phyloP scores from a whole-genome alignment of 257 asterid genomes.

The Fraxinus pennsylvanica region DNA sequence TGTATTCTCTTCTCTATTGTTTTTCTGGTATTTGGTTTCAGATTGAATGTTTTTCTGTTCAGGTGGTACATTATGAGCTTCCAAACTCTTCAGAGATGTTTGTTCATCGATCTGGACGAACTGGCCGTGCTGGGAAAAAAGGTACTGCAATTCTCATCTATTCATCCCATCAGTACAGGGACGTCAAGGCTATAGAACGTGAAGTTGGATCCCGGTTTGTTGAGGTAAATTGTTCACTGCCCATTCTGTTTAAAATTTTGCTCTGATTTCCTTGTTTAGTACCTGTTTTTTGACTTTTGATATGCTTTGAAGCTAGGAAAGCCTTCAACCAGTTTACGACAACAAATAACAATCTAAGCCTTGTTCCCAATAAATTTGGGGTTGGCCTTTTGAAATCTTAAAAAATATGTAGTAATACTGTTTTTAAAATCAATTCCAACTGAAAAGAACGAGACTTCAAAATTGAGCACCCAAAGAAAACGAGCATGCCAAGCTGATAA shows the following conservation, averaged over 20 bases:
- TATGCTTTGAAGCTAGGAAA: slow-evolving; percentile 15
- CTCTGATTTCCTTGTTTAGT: slow-evolving; percentile 8
- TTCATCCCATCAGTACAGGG: slow-evolving; percentile 66
- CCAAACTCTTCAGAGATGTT: slow-evolving; percentile 81
- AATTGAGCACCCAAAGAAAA: not conserved
- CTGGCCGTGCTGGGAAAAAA: slow-evolving; percentile 99
- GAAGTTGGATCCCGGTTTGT: slow-evolving; percentile 80
- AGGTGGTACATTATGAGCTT: slow-evolving; percentile 92
- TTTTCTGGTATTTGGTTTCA: not conserved
- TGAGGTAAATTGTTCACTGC: slow-evolving; percentile 49
- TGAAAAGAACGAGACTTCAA: not conserved
- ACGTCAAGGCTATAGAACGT: slow-evolving; percentile 73
- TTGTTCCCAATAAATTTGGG: not conserved
- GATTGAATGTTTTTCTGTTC: slow-evolving; percentile 24
- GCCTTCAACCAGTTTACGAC: not conserved
- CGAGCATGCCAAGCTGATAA: not conserved
- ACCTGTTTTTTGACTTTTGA: not conserved
- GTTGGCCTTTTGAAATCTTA: not conserved
- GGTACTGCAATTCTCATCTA: slow-evolving; percentile 84
- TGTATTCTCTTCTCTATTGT: not conserved
- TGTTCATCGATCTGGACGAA: slow-evolving; percentile 97
- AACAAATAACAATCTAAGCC: not conserved
- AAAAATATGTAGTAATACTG: not conserved
- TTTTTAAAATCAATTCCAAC: not conserved
- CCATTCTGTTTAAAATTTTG: slow-evolving; percentile 18